Percentiles rank a stretch among this genome's conserved stretches.
phyloP scores from a whole-genome alignment of 192 early-diverging fungal genomes.

The Entomortierella chlamydospora region DNA sequence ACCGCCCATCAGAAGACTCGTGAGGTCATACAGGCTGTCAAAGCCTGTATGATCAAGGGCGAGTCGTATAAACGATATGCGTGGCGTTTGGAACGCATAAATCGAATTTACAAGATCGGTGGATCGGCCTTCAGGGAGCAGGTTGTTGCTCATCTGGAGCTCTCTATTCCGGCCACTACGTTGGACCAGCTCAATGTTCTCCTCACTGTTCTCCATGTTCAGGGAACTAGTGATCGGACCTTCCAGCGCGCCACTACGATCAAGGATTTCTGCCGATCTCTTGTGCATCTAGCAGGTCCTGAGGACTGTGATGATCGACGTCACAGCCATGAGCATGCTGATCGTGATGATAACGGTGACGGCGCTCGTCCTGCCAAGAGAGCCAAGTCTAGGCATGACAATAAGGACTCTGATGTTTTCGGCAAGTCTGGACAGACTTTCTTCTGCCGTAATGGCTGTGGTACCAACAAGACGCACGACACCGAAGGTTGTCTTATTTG shows the following conservation, averaged over 20 bases:
- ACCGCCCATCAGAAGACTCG: neutral
- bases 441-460: neutral
- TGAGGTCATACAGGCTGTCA: neutral
- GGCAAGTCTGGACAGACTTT: neutral
- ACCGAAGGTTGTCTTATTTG: neutral
- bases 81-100: neutral
- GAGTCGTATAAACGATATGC: neutral
- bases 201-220: neutral
- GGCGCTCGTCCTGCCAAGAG: neutral
- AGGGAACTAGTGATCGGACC: too few relatives aligned
- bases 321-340: too few relatives aligned
- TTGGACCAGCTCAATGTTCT: neutral
- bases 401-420: neutral
- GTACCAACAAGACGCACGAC: neutral
- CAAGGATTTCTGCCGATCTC: too few relatives aligned
- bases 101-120: neutral
- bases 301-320: too few relatives aligned
- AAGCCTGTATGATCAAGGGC: neutral
- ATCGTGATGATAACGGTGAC: too few relatives aligned
- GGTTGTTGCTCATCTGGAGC: neutral
- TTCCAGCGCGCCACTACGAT: too few relatives aligned
- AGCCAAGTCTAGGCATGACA: neutral
- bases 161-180: neutral
- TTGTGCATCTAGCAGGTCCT: too few relatives aligned
- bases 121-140: neutral